Base-by-base conservation (phyloP, 768 basidiomycete genomes). In the Kwoniella mangroviensis region DNA sequence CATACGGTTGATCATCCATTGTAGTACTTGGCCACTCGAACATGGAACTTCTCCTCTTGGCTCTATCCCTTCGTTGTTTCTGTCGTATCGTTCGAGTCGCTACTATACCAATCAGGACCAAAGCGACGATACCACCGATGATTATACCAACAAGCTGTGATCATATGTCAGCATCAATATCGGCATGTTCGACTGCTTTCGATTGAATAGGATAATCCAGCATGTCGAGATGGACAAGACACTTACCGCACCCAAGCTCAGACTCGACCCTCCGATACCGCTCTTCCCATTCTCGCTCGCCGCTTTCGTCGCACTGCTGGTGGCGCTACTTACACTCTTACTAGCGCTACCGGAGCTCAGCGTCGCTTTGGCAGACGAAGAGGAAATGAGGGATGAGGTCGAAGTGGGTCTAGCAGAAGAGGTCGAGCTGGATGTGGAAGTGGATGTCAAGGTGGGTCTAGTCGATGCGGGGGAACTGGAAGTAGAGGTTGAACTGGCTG, bases 111-210 rank as follows among this genome's bases (percentile, higher is more conserved):
- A 77, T 68, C 19, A 76, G 41, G 40, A 68, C 67, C 24, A 80
- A 26, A 11, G 67, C 73, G 17, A 71, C 77, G 1, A 80, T 43
- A 45, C 65, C 77, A 28, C 79, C 79, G 49, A 71, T 69, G 60
- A 78, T 75, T 58, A 80, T 78, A 52, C 79, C 79, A 49, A 73
- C 70, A 61, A 80, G 68, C 79, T 79, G 45, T 6, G n/a, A 21
- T 57, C 5, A 7, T 21, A 42, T 34, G 34, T 34, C 34, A 34
- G 6, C 34, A 34, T 34, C 34, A 34, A 34, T 34, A 34, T 34
- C 34, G 9, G 34, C 34, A 34, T 34, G 34, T 34, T 7, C 34
- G 6, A 34, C 34, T 34, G 5, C 34, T 34, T 34, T 34, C 34
- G 34, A 34, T 34, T 34, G 34, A 7, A 34, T 7, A 34, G 34